These are phyloP conservation scores for Chrysosporium queenslandicum DNA, from an alignment of 2,329 filamentous ascomycete genomes.

Conservation along the genomic window DNA sequence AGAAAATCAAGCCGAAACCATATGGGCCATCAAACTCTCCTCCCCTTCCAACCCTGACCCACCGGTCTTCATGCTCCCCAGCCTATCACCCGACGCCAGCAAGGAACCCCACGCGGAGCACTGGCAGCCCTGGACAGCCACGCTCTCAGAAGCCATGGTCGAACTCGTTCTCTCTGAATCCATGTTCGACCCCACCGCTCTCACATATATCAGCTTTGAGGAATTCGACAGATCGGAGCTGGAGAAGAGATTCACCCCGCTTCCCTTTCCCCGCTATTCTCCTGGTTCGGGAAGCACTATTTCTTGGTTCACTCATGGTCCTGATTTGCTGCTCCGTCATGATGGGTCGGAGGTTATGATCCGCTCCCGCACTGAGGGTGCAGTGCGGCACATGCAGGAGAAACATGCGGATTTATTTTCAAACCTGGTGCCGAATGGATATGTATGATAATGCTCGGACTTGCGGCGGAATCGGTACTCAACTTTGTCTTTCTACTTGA, in stretches of 20 bases:
- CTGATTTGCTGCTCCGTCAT: background rate
- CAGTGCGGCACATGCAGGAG: background rate
- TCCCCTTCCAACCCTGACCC: background rate
- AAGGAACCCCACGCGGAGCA: background rate
- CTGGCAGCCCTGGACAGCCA: background rate
- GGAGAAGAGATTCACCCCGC: background rate
- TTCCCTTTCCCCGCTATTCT: conserved; percentile 1
- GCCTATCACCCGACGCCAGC: background rate
- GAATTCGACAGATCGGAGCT: conserved; percentile 1
- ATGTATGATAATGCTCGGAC: background rate
- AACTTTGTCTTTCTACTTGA: no score
- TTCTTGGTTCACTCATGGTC: conserved; percentile 2
- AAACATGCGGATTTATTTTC: background rate
- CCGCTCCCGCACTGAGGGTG: background rate
- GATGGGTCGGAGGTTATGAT: conserved; percentile 6
- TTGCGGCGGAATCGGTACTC: no score
- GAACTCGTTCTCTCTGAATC: conserved; percentile 5
- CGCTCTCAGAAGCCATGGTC: conserved; percentile 1
- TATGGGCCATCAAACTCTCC: background rate
- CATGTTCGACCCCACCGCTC: conserved; percentile 4
- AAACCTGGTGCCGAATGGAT: conserved; percentile 1
- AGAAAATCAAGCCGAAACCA: background rate
- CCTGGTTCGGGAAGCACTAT: background rate
- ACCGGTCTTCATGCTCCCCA: background rate
- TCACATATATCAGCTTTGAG: conserved; percentile 6